Percentiles rank a stretch among this genome's conserved stretches.
Evolutionary conservation across 768 basidiomycete species (phyloP).

Genomic region (Pleurotus citrinopileatus): DNA sequence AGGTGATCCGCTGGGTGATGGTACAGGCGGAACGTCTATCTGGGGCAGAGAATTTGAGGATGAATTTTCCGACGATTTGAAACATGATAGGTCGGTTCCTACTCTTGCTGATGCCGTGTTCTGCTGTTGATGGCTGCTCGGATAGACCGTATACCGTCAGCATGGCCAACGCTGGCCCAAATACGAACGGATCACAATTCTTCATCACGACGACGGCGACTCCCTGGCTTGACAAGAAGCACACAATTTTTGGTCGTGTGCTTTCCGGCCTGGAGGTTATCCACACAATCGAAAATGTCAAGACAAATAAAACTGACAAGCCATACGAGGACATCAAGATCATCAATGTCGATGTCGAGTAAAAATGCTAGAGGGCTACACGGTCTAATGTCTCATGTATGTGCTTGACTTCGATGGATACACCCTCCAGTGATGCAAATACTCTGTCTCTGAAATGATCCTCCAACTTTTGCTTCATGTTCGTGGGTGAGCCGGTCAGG

Average conservation of each 20-base stretch:
- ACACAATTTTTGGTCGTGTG: conserved; percentile 91
- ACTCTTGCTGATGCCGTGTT: not conserved
- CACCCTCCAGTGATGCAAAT: conserved; percentile 15
- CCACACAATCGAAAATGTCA: conserved; percentile 89
- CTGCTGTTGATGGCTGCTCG: not conserved
- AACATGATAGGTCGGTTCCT: conserved; percentile 79
- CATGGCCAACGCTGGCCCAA: conserved; percentile 91
- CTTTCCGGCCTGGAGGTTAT: conserved; percentile 86
- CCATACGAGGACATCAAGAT: conserved; percentile 95
- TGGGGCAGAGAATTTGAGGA: conserved; percentile 93
- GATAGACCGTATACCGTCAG: conserved; percentile 89
- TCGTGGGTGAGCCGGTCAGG: conserved; percentile 22
- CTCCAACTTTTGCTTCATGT: conserved; percentile 28
- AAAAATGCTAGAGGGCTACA: conserved; percentile 42
- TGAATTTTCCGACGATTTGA: conserved; percentile 85
- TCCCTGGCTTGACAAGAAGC: conserved; percentile 90
- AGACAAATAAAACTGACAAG: conserved; percentile 81
- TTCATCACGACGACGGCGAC: conserved; percentile 96
- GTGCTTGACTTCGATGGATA: conserved; percentile 27
- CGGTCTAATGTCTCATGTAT: conserved; percentile 38
- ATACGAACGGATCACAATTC: conserved; percentile 95
- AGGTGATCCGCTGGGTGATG: conserved; percentile 92
- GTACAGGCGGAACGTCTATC: conserved; percentile 87
- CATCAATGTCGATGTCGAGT: conserved; percentile 73
- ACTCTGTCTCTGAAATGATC: conserved; percentile 33